Base-by-base conservation (phyloP, 2,329 filamentous ascomycete species). In the Aspergillus sp. region DNA sequence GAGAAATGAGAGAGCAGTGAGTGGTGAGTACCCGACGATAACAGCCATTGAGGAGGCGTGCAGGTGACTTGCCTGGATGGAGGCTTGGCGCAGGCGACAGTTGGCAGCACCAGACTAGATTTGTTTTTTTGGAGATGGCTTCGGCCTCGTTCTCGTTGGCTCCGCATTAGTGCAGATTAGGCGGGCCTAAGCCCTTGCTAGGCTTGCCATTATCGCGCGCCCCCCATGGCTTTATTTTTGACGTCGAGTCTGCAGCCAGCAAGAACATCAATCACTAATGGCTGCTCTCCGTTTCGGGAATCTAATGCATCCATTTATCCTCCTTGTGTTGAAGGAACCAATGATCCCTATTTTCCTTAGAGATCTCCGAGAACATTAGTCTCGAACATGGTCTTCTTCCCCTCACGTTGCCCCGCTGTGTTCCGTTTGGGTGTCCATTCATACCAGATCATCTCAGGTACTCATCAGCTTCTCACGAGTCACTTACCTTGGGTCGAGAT, bases 161-260 rank as follows among this genome's bases (percentile, higher is more conserved):
- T 55, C 53, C 39, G 53, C 53, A 47, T 55, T 55, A 55, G 53
- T 55, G 53, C 53, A 55, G 23, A 36, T 44, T 44, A 55, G 52
- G 53, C 30, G 53, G 39, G 39, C 36, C 36, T 32, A n/a, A 30
- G 53, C 41, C 39, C 36, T 44, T 44, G 15, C 53, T 55, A 41
- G 27, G n/a, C 53, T 11, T 42, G 21, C 52, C 38, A 47, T 47
- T 53, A 23, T 53, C 36, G 53, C 44, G 41, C 39, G 25, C 42
- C 38, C 32, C 44, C 42, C 25, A 55, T 55, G 39, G 38, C 39
- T 42, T 30, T 55, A 47, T 30, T 55, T 55, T 42, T 42, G 41
- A 55, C 53, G 25, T 55, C 53, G 23, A 32, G 39, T 47, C 53
- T 55, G 53, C 53, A 47, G 53, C 44, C 53, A 55, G 42, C 25